Percentiles rank a stretch among this genome's conserved stretches.
These are phyloP conservation scores for Hygrophorus russula DNA, from an alignment of 768 basidiomycete species.

Conservation along the genomic window DNA sequence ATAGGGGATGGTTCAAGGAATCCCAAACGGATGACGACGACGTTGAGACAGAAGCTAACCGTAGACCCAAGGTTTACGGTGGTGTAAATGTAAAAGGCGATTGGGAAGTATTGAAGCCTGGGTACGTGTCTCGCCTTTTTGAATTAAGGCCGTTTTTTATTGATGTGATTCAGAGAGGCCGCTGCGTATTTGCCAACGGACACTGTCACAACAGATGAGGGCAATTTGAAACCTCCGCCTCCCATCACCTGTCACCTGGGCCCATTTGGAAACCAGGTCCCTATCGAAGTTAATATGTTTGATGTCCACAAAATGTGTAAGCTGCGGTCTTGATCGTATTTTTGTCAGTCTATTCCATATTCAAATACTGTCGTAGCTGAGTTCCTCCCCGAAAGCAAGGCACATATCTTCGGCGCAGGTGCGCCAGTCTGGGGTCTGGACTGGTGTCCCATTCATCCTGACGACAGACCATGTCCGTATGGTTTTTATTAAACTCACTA, in stretches of 20 bases:
- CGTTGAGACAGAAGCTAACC: constrained; percentile 32
- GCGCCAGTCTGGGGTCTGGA: constrained; percentile 86
- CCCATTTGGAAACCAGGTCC: constrained; percentile 42
- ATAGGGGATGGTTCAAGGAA: constrained; percentile 72
- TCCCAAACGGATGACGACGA: constrained; percentile 22
- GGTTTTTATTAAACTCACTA: neutral
- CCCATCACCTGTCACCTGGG: constrained; percentile 56
- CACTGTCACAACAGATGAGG: constrained; percentile 36
- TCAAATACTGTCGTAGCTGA: constrained; percentile 31
- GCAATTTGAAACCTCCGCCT: constrained; percentile 38
- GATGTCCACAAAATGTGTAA: constrained; percentile 48
- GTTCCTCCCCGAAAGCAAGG: constrained; percentile 43
- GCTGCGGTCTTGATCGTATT: constrained; percentile 10
- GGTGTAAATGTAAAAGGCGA: constrained; percentile 30
- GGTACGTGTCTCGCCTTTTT: constrained; percentile 30
- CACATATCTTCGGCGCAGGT: constrained; percentile 77
- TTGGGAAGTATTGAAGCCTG: constrained; percentile 31
- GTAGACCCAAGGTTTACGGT: constrained; percentile 50
- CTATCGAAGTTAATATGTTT: constrained; percentile 40
- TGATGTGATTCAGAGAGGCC: constrained; percentile 33
- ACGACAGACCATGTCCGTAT: constrained; percentile 41
- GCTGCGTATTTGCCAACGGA: constrained; percentile 50
- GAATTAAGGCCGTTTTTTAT: neutral
- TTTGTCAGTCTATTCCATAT: neutral
- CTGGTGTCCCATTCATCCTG: constrained; percentile 78